Conservation (phyloP, 2,329 filamentous ascomycete species). For the Byssochlamys sp. region DNA sequence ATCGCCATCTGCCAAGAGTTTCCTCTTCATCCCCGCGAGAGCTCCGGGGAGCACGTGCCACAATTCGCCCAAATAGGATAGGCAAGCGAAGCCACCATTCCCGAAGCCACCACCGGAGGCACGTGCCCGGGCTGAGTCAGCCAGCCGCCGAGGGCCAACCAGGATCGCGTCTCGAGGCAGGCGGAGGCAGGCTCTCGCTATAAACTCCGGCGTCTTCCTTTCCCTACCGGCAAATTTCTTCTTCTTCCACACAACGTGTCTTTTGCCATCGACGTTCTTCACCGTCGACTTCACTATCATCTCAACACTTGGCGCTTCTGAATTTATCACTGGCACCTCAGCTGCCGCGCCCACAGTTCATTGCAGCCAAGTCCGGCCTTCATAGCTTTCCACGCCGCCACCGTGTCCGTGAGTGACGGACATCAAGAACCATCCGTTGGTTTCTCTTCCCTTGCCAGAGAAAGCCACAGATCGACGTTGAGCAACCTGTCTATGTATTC, state of each 20-base stretch:
- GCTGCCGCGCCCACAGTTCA: neutral
- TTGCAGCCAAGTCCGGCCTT: neutral
- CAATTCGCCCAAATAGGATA: neutral
- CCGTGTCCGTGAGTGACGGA: constrained; percentile 9
- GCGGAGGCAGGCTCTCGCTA: neutral
- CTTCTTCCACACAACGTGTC: neutral
- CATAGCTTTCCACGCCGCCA: constrained; percentile 10
- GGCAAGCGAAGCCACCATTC: neutral
- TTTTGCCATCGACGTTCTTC: neutral
- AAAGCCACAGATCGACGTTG: constrained; percentile 26
- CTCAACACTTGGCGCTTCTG: neutral
- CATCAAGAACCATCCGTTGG: constrained; percentile 22
- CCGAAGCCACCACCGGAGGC: neutral
- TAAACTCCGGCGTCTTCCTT: neutral
- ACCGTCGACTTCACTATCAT: neutral
- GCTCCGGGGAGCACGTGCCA: neutral
- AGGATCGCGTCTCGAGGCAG: neutral
- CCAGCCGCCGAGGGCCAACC: neutral
- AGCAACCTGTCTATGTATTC: constrained; percentile 87
- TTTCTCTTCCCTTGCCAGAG: constrained; percentile 26
- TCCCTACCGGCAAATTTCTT: neutral
- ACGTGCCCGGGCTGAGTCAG: neutral
- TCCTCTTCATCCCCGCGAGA: neutral
- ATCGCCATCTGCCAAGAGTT: neutral
- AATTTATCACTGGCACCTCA: neutral